phyloP scores from a whole-genome alignment of 2,329 filamentous ascomycete genomes.

The Colletotrichum ledebouriae region DNA sequence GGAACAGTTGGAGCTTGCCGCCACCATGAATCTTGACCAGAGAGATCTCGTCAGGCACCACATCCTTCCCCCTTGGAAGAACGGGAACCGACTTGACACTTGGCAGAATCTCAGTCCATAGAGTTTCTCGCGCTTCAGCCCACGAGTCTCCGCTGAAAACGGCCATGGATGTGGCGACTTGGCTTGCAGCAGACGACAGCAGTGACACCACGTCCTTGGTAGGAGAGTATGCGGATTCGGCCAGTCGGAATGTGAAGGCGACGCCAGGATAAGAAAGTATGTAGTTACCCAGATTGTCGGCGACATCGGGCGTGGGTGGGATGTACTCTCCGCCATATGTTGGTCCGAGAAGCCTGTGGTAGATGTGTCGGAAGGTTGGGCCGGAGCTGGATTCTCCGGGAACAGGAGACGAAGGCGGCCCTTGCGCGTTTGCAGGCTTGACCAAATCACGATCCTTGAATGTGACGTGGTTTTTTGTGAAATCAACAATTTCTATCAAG shows the following conservation, averaged over 20 bases:
- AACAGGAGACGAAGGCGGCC: conserved; percentile 47
- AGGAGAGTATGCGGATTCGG: conserved; percentile 79
- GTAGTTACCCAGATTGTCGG: conserved; percentile 78
- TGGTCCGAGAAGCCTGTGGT: conserved; percentile 91
- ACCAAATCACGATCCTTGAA: conserved; percentile 86
- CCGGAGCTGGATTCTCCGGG: conserved; percentile 60
- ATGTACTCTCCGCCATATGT: conserved; percentile 96
- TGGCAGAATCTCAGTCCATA: conserved; percentile 82
- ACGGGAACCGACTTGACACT: conserved; percentile 80
- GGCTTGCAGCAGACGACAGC: conserved; percentile 79
- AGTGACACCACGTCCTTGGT: conserved; percentile 87
- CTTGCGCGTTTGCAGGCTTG: conserved; percentile 65
- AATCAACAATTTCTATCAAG: conserved; percentile 91
- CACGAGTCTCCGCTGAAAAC: conserved; percentile 93
- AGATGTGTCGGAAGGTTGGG: conserved; percentile 89
- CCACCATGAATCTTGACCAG: conserved; percentile 82
- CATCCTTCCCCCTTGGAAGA: conserved; percentile 79
- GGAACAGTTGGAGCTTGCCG: conserved; percentile 82
- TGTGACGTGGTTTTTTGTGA: conserved; percentile 84
- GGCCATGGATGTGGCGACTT: conserved; percentile 87
- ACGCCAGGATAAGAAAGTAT: conserved; percentile 95
- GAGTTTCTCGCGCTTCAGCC: conserved; percentile 80
- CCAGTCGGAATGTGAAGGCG: conserved; percentile 89
- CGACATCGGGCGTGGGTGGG: conserved; percentile 66
- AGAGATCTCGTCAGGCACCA: conserved; percentile 90